Evolutionary conservation across 805 yeast species (phyloP), one percentile per base, ranked within the genome.

Genomic region (Torulaspora maleeae): DNA sequence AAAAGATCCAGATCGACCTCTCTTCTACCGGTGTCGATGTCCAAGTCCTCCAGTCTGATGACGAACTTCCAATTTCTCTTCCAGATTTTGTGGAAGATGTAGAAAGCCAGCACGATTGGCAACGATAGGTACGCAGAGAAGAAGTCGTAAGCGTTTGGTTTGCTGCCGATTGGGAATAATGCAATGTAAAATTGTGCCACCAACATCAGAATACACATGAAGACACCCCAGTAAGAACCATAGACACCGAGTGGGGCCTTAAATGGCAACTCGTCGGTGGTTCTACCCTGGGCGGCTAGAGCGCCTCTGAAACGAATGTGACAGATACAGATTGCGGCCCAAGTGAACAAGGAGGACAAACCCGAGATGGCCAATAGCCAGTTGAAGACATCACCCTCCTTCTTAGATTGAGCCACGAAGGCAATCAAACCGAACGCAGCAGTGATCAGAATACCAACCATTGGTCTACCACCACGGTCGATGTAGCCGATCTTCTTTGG

Each of bases 141-240:
- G 73, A 86, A 86, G 36, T 55, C 66, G 32, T 65, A 56, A 7
- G 86, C 85, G 59, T 68, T 71, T 43, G 83, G 78, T 8, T 64
- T 37, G 5, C 48, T 70, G 11, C 79, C 79, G 37, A 79, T 59
- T 44, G 95, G 95, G 74, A 73, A 86, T 34, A 84, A 68, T 5
- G 93, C 90, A 47, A 82, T 74, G 87, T 91, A 87, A 72, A 87
- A 85, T 68, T 85, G 90, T 25, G 89, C 86, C 45, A 77, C 69
- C 48, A 88, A 70, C 50, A 86, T 80, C 45, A 83, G 63, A 27
- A 75, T 30, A 61, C 80, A 80, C 59, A 88, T 66, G 20, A 66
- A 47, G 13, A 77, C 58, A 44, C 93, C 95, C 61, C 76, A 76
- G 49, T 60, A 63, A 0, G 95, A 82, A 38, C 95, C 95, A 54